Evolutionary conservation across 148 eudicot species (phyloP).

Genomic region (Nyssa sinensis): DNA sequence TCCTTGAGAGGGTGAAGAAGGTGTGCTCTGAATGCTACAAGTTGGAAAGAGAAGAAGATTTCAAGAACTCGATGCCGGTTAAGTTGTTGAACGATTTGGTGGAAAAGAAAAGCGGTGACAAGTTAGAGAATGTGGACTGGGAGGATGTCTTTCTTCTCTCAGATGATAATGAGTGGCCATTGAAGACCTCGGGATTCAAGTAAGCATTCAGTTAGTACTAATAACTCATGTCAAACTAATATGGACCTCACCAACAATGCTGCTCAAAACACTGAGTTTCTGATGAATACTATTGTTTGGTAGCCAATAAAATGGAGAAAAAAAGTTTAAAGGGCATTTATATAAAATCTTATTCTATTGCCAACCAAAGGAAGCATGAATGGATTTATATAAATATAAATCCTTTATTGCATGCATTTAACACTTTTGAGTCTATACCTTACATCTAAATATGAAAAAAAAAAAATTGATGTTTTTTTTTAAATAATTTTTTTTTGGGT

Average conservation of each 20-base stretch:
- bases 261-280: neutral
- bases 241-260: neutral
- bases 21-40: slow-evolving; percentile 62
- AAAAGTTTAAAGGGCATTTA: neutral
- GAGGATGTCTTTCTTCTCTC: slow-evolving; percentile 78
- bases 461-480: no score
- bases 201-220: slow-evolving; percentile 42
- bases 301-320: neutral
- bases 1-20: slow-evolving; percentile 77
- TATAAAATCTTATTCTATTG: neutral
- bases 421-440: neutral
- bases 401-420: neutral
- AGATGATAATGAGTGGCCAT: slow-evolving; percentile 77
- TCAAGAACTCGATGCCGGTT: slow-evolving; percentile 55
- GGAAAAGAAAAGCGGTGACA: slow-evolving; percentile 44
- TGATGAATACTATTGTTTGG: neutral
- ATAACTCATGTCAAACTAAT: neutral
- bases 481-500: no score
- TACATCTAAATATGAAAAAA: no score
- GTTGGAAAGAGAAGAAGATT: slow-evolving; percentile 66
- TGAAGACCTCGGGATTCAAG: slow-evolving; percentile 66
- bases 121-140: slow-evolving; percentile 73
- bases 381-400: neutral
- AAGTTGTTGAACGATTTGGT: slow-evolving; percentile 58
- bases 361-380: neutral